Percentiles rank a stretch among this genome's conserved stretches.
Conservation (phyloP, 2,329 filamentous ascomycete species). For the Bretziella fagacearum region DNA sequence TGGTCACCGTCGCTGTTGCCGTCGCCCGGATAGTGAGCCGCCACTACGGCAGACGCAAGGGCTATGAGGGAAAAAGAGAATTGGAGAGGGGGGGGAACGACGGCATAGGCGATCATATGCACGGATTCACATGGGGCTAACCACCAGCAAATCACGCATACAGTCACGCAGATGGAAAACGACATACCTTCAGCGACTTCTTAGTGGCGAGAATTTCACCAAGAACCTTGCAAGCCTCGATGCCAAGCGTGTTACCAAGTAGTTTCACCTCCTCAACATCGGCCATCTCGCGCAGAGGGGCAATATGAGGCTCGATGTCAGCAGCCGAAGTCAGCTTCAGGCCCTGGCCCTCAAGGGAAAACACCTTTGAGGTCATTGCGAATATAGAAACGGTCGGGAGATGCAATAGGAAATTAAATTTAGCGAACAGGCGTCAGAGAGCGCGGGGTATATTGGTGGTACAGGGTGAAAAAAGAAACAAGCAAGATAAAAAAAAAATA, state of each 20-base stretch:
- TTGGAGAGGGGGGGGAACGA: slow-evolving; percentile 7
- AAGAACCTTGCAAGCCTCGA: slow-evolving; percentile 71
- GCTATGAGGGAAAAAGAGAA: no score
- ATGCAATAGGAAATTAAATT: slow-evolving; percentile 1
- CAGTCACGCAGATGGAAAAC: not conserved
- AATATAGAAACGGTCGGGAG: slow-evolving; percentile 1
- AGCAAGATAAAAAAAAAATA: not conserved
- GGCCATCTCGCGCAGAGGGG: slow-evolving; percentile 50
- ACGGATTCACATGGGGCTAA: not conserved
- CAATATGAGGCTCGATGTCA: slow-evolving; percentile 73
- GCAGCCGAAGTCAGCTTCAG: slow-evolving; percentile 81
- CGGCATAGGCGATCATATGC: not conserved
- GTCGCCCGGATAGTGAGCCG: not conserved
- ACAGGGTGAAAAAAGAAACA: not conserved
- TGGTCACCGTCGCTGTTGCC: no score
- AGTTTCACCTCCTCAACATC: slow-evolving; percentile 75
- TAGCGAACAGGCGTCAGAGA: not conserved
- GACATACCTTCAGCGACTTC: slow-evolving; percentile 54
- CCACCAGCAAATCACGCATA: not conserved
- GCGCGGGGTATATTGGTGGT: slow-evolving; percentile 2
- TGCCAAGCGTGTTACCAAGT: slow-evolving; percentile 80
- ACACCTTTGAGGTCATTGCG: slow-evolving; percentile 42
- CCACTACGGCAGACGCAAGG: not conserved
- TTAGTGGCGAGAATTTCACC: slow-evolving; percentile 73
- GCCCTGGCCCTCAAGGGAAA: slow-evolving; percentile 80